Base-by-base conservation (phyloP, 257 asterid species). In the Solanum etuberosum region DNA sequence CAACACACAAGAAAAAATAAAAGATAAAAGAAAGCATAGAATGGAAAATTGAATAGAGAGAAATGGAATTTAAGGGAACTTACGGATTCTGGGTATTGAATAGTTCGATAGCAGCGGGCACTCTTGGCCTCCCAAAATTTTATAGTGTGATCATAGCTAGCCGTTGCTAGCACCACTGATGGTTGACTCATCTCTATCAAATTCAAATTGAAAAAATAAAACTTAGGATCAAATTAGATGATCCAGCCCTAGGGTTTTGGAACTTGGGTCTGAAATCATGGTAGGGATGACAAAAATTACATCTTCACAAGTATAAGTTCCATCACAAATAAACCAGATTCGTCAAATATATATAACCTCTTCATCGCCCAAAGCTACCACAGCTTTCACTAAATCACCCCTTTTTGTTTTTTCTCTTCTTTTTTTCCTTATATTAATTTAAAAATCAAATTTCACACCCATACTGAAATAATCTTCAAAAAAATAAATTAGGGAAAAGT, bases 61-160 rank as follows among this genome's bases (percentile, higher is more conserved):
- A 57, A 57, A 57, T 20, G 65, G 25, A 57, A 32, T 71, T 32
- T 8, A 71, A 34, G 78, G 78, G 46, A 51, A 67, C 94, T 32
- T 92, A 94, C 99, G 37, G 99, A 97, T 92, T 96, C 99, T 15
- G 98, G 99, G 90, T 95, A 95, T 87, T 97, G 99, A 83, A 97
- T 94, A 76, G 98, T 97, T 77, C 98, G 91, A 91, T 93, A 91
- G 91, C 99, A 97, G 54, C 97, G 94, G 38, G 98, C 99, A 37
- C 97, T 94, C 86, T 96, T 95, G 0, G 99, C 99, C 88, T 97
- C 99, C 99, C 99, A 97, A 83, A 97, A 97, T 21, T 96, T 94
- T 90, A 97, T 97, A 16, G 99, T 97, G 90, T 95, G 99, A 94
- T 97, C 99, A 89, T 97, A 97, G 94, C 99, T 97, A 63, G 99